These are phyloP conservation scores for Corynespora cassiicola DNA, from an alignment of 2,329 filamentous ascomycete genomes.

Conservation along the genomic window DNA sequence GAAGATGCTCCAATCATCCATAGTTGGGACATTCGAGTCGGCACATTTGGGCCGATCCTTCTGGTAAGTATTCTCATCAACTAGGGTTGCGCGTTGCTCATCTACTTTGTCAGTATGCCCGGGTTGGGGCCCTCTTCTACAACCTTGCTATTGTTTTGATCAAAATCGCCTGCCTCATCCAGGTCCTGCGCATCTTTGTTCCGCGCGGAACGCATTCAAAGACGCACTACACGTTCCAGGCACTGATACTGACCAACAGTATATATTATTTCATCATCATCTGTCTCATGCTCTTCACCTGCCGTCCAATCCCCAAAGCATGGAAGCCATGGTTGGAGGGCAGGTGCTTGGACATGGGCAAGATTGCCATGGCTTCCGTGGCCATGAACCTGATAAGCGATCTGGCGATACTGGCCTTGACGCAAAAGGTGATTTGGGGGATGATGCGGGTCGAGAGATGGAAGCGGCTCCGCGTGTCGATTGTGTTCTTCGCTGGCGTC, in stretches of 20 bases:
- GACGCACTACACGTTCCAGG: conserved; percentile 14
- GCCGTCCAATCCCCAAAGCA: conserved; percentile 13
- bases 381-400: conserved; percentile 16
- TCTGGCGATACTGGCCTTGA: conserved; percentile 13
- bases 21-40: conserved; percentile 16
- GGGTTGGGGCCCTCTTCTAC: conserved; percentile 17
- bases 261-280: conserved; percentile 13
- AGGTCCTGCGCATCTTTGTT: conserved; percentile 19
- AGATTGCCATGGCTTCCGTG: conserved; percentile 13
- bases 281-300: conserved; percentile 18
- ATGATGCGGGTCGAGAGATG: conserved; percentile 11
- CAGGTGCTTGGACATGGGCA: conserved; percentile 12
- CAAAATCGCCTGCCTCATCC: conserved; percentile 19
- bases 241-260: conserved; percentile 12
- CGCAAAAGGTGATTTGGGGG: conserved; percentile 19
- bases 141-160: conserved; percentile 20
- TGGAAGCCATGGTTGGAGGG: conserved; percentile 19
- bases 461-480: conserved; percentile 13
- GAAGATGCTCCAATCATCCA: conserved; percentile 21
- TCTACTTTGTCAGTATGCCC: conserved; percentile 8
- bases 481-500: conserved; percentile 20
- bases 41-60: conserved; percentile 13
- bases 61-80: conserved; percentile 8
- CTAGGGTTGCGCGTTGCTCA: not conserved
- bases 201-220: conserved; percentile 18